phyloP scores from a whole-genome alignment of 768 basidiomycete species.

The Tricholoma sp. region DNA sequence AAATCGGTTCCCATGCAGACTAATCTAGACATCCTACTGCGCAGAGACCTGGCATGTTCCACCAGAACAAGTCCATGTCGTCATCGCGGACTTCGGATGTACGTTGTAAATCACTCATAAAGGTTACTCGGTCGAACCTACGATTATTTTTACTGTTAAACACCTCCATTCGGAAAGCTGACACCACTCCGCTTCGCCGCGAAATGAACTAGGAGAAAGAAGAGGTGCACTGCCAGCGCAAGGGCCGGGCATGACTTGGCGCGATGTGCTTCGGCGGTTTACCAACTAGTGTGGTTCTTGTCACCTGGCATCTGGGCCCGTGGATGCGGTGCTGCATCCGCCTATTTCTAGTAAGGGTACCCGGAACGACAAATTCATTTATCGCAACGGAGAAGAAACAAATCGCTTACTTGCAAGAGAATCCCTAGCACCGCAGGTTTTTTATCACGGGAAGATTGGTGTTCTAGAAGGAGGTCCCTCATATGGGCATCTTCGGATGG shows the following conservation, averaged over 20 bases:
- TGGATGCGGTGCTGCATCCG: no score
- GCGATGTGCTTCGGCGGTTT: constrained; percentile 27
- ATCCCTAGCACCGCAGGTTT: no score
- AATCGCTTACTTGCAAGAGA: no score
- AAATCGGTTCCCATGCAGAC: neutral
- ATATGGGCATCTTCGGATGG: no score
- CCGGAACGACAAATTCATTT: no score
- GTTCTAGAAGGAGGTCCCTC: no score
- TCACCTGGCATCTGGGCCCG: neutral
- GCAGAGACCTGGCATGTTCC: constrained; percentile 75
- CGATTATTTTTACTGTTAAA: constrained; percentile 56
- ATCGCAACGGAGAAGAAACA: no score
- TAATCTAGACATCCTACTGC: neutral
- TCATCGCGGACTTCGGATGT: constrained; percentile 98
- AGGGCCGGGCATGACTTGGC: constrained; percentile 19
- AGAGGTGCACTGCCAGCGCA: constrained; percentile 1
- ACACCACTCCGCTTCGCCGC: neutral
- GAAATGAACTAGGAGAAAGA: neutral
- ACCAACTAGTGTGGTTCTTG: constrained; percentile 17
- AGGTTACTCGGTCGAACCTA: neutral
- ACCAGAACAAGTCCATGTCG: constrained; percentile 62
- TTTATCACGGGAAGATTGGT: no score
- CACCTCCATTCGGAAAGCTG: constrained; percentile 52
- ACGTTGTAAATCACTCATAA: constrained; percentile 19
- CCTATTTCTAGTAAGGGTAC: no score